Percentiles rank a stretch among this genome's conserved stretches.
Conservation (phyloP, 2,329 filamentous ascomycete species). For the Xylariaceae sp. region DNA sequence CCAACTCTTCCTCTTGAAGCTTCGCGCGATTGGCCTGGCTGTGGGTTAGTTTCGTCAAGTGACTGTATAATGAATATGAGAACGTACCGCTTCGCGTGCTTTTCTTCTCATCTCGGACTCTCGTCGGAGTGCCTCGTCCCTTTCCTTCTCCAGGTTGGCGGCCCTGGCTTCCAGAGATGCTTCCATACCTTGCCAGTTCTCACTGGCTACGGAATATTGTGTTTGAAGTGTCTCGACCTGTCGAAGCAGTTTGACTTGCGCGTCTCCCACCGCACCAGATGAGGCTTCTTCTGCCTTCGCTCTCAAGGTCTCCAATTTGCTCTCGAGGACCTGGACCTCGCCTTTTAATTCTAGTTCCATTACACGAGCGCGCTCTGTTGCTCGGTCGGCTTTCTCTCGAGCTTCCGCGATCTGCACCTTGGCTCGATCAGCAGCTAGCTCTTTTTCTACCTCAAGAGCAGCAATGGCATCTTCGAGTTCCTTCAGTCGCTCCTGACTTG, state of each 20-base stretch:
- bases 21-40: constrained; percentile 56
- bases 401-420: constrained; percentile 68
- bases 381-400: constrained; percentile 65
- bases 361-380: constrained; percentile 62
- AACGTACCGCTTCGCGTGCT: constrained; percentile 72
- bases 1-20: constrained; percentile 75
- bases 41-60: constrained; percentile 22
- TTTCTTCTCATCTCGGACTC: constrained; percentile 87
- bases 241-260: constrained; percentile 81
- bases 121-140: constrained; percentile 75
- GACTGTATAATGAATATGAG: background rate
- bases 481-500: constrained; percentile 49
- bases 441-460: constrained; percentile 73
- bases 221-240: constrained; percentile 95
- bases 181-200: constrained; percentile 98
- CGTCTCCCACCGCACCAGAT: constrained; percentile 72
- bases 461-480: constrained; percentile 53
- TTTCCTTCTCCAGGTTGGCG: constrained; percentile 76
- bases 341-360: constrained; percentile 71
- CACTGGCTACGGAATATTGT: constrained; percentile 87
- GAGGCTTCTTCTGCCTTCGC: constrained; percentile 83
- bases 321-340: constrained; percentile 74
- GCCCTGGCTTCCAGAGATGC: constrained; percentile 74
- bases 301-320: constrained; percentile 83
- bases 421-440: constrained; percentile 57